A percentile compares a stretch with the other conserved stretches of the same genome.
phyloP scores from a whole-genome alignment of 805 yeast species.

The Vanderwaltozyma polyspora region DNA sequence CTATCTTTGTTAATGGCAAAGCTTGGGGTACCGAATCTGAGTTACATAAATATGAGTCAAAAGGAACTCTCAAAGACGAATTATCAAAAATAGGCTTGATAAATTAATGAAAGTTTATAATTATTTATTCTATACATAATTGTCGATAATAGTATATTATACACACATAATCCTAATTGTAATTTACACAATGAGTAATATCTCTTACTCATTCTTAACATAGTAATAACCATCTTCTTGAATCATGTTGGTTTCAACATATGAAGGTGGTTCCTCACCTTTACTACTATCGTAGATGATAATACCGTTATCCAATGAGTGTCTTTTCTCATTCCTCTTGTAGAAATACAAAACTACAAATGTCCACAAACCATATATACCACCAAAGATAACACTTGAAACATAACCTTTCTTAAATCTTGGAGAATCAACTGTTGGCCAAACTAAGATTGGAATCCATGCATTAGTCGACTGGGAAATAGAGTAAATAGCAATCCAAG shows the following conservation, averaged over 20 bases:
- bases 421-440: constrained; percentile 50
- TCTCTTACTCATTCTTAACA: neutral
- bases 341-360: constrained; percentile 42
- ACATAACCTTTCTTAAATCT: constrained; percentile 43
- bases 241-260: constrained; percentile 19
- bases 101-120: neutral
- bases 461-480: constrained; percentile 51
- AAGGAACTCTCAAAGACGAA: constrained; percentile 16
- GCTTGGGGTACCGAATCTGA: constrained; percentile 27
- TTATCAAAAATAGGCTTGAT: constrained; percentile 21
- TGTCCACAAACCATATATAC: constrained; percentile 38
- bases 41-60: constrained; percentile 20
- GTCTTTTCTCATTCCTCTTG: constrained; percentile 39
- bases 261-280: constrained; percentile 23
- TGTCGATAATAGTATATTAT: too few species aligned
- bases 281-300: constrained; percentile 33
- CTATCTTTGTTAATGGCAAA: constrained; percentile 24
- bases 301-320: constrained; percentile 39
- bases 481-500: constrained; percentile 45
- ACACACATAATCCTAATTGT: too few species aligned
- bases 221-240: constrained; percentile 20
- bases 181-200: too few species aligned
- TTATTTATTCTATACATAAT: neutral
- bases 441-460: constrained; percentile 43
- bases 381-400: constrained; percentile 38